Evolutionary conservation across 805 yeast genomes (phyloP).

Genomic region (Monosporozyma aerobia): DNA sequence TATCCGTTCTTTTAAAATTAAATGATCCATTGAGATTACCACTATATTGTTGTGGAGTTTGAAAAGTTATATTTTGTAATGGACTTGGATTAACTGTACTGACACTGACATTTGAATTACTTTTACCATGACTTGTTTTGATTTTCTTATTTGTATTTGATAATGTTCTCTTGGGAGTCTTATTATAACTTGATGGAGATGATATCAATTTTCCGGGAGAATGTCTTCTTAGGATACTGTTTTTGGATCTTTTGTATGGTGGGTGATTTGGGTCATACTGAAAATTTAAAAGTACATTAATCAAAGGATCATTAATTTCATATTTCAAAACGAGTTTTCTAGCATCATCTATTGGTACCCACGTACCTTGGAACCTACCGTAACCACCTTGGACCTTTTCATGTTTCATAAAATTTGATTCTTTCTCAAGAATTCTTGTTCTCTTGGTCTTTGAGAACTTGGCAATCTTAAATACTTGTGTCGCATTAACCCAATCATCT

Average conservation of each 20-base stretch:
- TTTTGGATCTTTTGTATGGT: conserved; percentile 34
- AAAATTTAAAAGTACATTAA: conserved; percentile 44
- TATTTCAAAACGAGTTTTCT: conserved; percentile 44
- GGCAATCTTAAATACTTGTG: conserved; percentile 72
- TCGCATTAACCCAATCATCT: conserved; percentile 91
- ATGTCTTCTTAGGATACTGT: conserved; percentile 24
- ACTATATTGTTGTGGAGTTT: conserved; percentile 24
- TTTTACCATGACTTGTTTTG: conserved; percentile 5
- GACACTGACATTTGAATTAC: not conserved
- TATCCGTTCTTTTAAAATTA: not conserved
- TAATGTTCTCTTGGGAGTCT: conserved; percentile 25
- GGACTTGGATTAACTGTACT: conserved; percentile 23
- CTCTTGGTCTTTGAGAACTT: conserved; percentile 71
- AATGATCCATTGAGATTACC: not conserved
- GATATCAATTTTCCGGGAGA: conserved; percentile 26
- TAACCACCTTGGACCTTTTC: conserved; percentile 82
- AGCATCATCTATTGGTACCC: conserved; percentile 70
- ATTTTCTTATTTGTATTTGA: conserved; percentile 4
- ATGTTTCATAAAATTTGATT: conserved; percentile 55
- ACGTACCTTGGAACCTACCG: conserved; percentile 78
- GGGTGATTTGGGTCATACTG: conserved; percentile 40
- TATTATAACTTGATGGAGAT: conserved; percentile 29
- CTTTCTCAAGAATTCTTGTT: conserved; percentile 66
- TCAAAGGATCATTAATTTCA: conserved; percentile 42
- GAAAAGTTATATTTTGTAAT: conserved; percentile 25